phyloP scores from a whole-genome alignment of 129 eudicot species.

The Mikania micrantha region DNA sequence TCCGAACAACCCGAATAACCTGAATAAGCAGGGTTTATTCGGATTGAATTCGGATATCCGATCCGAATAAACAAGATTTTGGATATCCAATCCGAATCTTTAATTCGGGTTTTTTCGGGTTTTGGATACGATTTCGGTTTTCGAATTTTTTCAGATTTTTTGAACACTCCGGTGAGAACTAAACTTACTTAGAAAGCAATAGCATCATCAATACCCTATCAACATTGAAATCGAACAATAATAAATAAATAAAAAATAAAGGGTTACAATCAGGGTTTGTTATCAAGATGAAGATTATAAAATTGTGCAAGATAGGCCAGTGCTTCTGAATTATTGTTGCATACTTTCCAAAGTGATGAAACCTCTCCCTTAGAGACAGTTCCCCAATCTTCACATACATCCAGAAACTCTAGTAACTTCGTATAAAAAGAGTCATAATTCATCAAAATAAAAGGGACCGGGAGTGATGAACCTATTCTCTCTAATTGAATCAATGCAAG shows the following conservation, averaged over 20 bases:
- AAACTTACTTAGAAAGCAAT: not conserved
- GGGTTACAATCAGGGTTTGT: not conserved
- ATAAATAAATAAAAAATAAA: no score
- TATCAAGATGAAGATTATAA: conserved; percentile 35
- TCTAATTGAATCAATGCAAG: conserved; percentile 74
- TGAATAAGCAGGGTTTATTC: no score
- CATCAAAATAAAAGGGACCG: conserved; percentile 80
- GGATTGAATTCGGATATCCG: no score
- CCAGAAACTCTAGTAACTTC: conserved; percentile 69
- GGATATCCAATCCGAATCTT: no score
- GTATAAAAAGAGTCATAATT: conserved; percentile 77
- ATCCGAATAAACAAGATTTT: no score
- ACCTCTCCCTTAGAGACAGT: conserved; percentile 70
- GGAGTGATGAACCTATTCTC: conserved; percentile 68
- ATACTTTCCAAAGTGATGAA: conserved; percentile 73
- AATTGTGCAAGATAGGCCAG: conserved; percentile 50
- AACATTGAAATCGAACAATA: not conserved
- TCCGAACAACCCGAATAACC: no score
- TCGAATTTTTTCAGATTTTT: no score
- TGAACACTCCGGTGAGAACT: no score
- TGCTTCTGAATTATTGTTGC: conserved; percentile 60
- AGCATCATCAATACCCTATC: not conserved
- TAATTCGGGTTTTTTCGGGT: no score
- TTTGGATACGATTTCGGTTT: no score
- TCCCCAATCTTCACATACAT: conserved; percentile 65